A percentile compares a stretch with the other conserved stretches of the same genome.
Evolutionary conservation across 257 asterid genomes (phyloP).

Genomic region (Lycium ferocissimum): DNA sequence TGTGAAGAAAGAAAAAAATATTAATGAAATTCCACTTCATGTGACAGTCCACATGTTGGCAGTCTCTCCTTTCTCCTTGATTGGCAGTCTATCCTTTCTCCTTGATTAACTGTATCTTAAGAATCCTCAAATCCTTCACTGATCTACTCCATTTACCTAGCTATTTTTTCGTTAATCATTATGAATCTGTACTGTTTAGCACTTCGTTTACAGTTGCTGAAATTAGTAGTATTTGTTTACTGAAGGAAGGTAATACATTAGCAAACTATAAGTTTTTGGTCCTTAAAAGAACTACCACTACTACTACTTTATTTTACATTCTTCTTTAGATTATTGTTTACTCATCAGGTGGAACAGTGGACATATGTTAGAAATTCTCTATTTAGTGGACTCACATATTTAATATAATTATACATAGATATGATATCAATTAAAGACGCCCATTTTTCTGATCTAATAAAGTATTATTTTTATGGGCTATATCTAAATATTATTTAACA

Average conservation of each 20-base stretch:
- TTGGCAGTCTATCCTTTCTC: slow-evolving; percentile 45
- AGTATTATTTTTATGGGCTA: too few relatives aligned
- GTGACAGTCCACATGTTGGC: slow-evolving; percentile 51
- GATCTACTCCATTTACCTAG: too few relatives aligned
- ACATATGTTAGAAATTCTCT: neutral
- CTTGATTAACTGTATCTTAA: slow-evolving; percentile 48
- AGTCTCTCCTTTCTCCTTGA: slow-evolving; percentile 46
- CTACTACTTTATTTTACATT: neutral
- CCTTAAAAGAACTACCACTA: too few relatives aligned
- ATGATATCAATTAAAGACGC: too few relatives aligned
- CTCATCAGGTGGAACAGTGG: neutral
- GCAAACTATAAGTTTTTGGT: neutral
- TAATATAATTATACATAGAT: too few relatives aligned
- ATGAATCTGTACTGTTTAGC: neutral
- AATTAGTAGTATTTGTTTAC: too few relatives aligned
- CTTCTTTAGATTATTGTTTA: neutral
- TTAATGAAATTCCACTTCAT: slow-evolving; percentile 61
- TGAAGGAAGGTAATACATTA: neutral
- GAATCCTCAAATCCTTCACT: slow-evolving; percentile 28
- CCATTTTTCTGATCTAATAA: too few relatives aligned
- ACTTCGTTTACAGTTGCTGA: neutral
- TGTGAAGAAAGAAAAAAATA: slow-evolving; percentile 28
- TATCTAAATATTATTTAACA: too few relatives aligned
- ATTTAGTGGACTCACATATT: too few relatives aligned
- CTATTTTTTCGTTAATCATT: too few relatives aligned